Conservation (phyloP, 805 yeast genomes). For the Barnettozyma pratensis region DNA sequence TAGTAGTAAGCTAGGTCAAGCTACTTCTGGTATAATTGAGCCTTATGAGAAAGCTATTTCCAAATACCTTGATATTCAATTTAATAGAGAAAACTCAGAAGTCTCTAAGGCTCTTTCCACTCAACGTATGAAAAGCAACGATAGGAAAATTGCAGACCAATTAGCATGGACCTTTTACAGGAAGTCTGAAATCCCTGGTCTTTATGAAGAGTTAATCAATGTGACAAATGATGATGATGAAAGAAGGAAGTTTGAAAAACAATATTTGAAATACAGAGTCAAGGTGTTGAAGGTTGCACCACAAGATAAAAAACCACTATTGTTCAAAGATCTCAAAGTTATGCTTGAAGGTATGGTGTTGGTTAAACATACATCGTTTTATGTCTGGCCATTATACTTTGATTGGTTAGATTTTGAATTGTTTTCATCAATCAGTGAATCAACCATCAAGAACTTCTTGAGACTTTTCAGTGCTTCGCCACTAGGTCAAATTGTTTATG, state of each 20-base stretch:
- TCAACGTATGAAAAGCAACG: constrained; percentile 37
- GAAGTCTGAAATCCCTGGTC: constrained; percentile 44
- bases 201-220: constrained; percentile 55
- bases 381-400: constrained; percentile 69
- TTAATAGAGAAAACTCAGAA: constrained; percentile 34
- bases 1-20: constrained; percentile 47
- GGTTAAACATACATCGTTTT: constrained; percentile 52
- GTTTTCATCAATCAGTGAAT: constrained; percentile 44
- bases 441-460: constrained; percentile 45
- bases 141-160: constrained; percentile 26
- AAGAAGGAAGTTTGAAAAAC: constrained; percentile 57
- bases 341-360: constrained; percentile 70
- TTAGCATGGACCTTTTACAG: constrained; percentile 43
- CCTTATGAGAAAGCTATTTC: constrained; percentile 40
- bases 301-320: constrained; percentile 29
- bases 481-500: constrained; percentile 55
- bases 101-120: constrained; percentile 39
- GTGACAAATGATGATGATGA: constrained; percentile 53
- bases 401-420: constrained; percentile 64
- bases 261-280: constrained; percentile 51
- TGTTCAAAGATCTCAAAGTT: constrained; percentile 41
- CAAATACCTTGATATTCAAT: constrained; percentile 38
- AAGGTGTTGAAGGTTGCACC: constrained; percentile 53
- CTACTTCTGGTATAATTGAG: constrained; percentile 43
- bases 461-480: constrained; percentile 55